Percentiles rank a stretch among this genome's conserved stretches.
phyloP scores from a whole-genome alignment of 352 stramenopile species.

The Phytophthora citrophthora region DNA sequence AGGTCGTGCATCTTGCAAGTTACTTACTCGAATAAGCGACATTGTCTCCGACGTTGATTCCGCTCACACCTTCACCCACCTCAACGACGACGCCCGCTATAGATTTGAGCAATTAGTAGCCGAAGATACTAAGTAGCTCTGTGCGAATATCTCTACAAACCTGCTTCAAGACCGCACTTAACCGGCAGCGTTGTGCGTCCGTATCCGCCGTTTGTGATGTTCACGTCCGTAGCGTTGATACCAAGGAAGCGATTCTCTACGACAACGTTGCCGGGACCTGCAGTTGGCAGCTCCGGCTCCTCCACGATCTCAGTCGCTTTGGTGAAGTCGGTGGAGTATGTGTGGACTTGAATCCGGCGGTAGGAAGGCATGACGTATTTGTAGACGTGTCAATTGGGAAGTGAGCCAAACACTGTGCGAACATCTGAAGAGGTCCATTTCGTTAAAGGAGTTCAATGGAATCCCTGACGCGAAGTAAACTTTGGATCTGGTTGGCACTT shows the following conservation, averaged over 20 bases:
- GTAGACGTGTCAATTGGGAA: constrained; percentile 13
- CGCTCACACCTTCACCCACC: constrained; percentile 44
- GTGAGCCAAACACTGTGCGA: not conserved
- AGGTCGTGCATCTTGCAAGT: not conserved
- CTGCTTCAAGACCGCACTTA: constrained; percentile 24
- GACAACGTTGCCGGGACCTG: constrained; percentile 36
- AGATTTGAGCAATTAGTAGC: not conserved
- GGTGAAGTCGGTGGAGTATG: constrained; percentile 50
- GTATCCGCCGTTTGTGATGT: constrained; percentile 52
- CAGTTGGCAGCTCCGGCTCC: constrained; percentile 31
- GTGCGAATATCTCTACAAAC: constrained; percentile 1
- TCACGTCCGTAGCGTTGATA: constrained; percentile 64
- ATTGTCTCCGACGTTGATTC: constrained; percentile 46
- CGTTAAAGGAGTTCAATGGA: no score
- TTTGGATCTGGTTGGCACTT: constrained; percentile 25
- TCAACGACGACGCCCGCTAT: constrained; percentile 42
- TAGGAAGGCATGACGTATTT: constrained; percentile 36
- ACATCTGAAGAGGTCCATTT: not conserved
- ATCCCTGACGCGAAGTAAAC: constrained; percentile 13
- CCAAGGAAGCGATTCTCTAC: constrained; percentile 44
- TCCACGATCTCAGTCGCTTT: constrained; percentile 44
- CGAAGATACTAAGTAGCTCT: not conserved
- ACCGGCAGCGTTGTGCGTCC: constrained; percentile 19
- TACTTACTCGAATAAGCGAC: constrained; percentile 47
- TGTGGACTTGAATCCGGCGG: constrained; percentile 46